Percentiles rank a stretch among this genome's conserved stretches.
phyloP scores from a whole-genome alignment of 2,329 filamentous ascomycete genomes.

The Aspergillus sp. region DNA sequence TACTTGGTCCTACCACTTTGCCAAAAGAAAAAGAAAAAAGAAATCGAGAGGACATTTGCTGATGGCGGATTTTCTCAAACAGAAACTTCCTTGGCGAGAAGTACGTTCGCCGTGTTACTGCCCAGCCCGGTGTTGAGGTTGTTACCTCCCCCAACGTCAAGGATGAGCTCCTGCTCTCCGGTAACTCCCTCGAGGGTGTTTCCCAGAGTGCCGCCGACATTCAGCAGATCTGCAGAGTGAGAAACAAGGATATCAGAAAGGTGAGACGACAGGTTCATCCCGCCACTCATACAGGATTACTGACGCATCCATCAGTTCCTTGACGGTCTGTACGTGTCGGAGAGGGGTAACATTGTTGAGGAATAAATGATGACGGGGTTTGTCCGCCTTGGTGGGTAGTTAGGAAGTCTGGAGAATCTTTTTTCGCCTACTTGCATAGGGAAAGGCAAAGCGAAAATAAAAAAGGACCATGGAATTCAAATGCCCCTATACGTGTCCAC shows the following conservation, averaged over 20 bases:
- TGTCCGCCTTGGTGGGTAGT: slow-evolving; percentile 27
- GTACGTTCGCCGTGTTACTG: slow-evolving; percentile 87
- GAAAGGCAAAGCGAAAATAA: slow-evolving; percentile 35
- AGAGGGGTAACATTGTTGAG: slow-evolving; percentile 90
- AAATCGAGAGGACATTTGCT: slow-evolving; percentile 6
- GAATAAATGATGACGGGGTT: slow-evolving; percentile 34
- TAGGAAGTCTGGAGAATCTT: slow-evolving; percentile 33
- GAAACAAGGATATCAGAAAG: slow-evolving; percentile 99
- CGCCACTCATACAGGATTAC: neutral
- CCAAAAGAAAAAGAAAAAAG: neutral
- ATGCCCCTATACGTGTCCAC: slow-evolving; percentile 17
- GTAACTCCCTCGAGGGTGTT: slow-evolving; percentile 95
- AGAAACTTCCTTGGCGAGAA: slow-evolving; percentile 99
- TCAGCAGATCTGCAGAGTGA: slow-evolving; percentile 98
- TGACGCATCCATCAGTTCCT: slow-evolving; percentile 65
- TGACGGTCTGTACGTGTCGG: slow-evolving; percentile 99
- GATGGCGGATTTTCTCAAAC: slow-evolving; percentile 29
- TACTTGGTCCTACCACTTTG: too few relatives aligned
- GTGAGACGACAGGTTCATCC: slow-evolving; percentile 41
- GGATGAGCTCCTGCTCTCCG: slow-evolving; percentile 90
- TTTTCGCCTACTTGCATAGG: slow-evolving; percentile 37
- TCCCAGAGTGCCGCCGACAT: slow-evolving; percentile 98
- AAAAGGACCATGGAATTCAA: slow-evolving; percentile 26
- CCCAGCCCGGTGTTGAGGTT: slow-evolving; percentile 87
- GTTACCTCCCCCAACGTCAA: slow-evolving; percentile 88